Evolutionary conservation across 2,329 filamentous ascomycete species (phyloP), one percentile per base, ranked within the genome.

Genomic region (Fusarium algeriense): DNA sequence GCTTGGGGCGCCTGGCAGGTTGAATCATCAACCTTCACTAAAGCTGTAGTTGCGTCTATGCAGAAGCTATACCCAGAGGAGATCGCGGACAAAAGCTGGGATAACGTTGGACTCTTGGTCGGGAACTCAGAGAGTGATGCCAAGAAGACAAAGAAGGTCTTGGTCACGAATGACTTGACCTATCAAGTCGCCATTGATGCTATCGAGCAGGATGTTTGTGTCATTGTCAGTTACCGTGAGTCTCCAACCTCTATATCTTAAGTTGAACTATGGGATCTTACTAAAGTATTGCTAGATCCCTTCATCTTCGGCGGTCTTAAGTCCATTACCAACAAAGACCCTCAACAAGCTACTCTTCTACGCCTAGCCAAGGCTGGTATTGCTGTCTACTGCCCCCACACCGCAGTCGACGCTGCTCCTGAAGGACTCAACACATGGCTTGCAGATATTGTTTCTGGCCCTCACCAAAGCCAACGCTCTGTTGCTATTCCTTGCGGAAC

Each of bases 301-400:
- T 96, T 98, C 79, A 98, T 99, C 79, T 99, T 99, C 85, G 90
- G 93, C 52, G 93, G 93, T 57, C 87, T 99, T 74, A 99, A 98
- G 83, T 92, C 93, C 71, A 85, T 99, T 78, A 97, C 93, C 37
- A 88, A 94, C 50, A 87, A 87, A 68, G 93, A 99, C 78, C 88
- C 93, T 13, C 96, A 98, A 80, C 96, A 99, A 79, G 88, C 91
- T 45, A 93, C 93, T 10, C 88, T 99, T 35, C 86, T 99, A 7
- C 89, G 91, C 46, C 88, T 99, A 15, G 92, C 92, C 49, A 92
- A 93, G 70, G 90, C 93, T 80, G 95, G 95, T 38, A 94, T 99
- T 76, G 97, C 94, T 71, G 94, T 99, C 61, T 99, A 98, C 85
- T 94, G 92, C 72, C 96, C 96, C 1, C 96, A 99, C 82, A 99